phyloP scores from a whole-genome alignment of 1,284 basidiomycete genomes.

The Apiotrichum laibachii region DNA sequence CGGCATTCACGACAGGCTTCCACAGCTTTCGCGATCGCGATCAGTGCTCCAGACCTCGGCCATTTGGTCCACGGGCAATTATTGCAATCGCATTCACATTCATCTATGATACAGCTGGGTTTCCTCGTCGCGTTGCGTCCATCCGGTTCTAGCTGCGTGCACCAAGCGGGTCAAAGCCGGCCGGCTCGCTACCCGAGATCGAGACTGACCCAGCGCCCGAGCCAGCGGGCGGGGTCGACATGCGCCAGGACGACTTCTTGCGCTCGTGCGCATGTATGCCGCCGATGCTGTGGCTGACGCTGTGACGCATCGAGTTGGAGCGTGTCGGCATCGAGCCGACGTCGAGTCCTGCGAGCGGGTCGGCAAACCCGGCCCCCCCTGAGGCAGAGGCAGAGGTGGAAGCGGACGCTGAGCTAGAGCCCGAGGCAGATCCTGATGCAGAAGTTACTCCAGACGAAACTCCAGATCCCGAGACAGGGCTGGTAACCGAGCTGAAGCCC shows the following conservation, averaged over 20 bases:
- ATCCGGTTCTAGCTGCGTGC: not conserved
- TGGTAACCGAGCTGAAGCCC: no score
- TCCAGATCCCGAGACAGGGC: no score
- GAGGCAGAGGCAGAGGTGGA: not conserved
- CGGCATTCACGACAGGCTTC: not conserved
- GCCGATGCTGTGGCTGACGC: no score
- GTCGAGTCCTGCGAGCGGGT: constrained; percentile 18
- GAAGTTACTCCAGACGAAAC: no score
- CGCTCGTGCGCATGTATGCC: constrained; percentile 3
- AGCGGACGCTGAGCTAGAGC: no score
- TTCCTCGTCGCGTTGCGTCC: no score
- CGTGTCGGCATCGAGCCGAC: constrained; percentile 8
- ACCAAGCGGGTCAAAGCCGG: constrained; percentile 19
- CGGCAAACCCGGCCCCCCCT: not conserved
- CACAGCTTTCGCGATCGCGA: not conserved
- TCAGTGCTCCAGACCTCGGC: no score
- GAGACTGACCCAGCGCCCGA: not conserved
- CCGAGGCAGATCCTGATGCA: no score
- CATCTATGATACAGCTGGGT: no score
- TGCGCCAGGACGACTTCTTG: constrained; percentile 2
- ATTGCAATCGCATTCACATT: no score
- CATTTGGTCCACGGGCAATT: no score
- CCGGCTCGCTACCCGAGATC: constrained; percentile 8
- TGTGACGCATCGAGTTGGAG: not conserved
- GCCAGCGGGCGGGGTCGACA: not conserved